Percentiles rank a stretch among this genome's conserved stretches.
Evolutionary conservation across 2,329 filamentous ascomycete genomes (phyloP).

Genomic region (Trichoderma guizhouense): DNA sequence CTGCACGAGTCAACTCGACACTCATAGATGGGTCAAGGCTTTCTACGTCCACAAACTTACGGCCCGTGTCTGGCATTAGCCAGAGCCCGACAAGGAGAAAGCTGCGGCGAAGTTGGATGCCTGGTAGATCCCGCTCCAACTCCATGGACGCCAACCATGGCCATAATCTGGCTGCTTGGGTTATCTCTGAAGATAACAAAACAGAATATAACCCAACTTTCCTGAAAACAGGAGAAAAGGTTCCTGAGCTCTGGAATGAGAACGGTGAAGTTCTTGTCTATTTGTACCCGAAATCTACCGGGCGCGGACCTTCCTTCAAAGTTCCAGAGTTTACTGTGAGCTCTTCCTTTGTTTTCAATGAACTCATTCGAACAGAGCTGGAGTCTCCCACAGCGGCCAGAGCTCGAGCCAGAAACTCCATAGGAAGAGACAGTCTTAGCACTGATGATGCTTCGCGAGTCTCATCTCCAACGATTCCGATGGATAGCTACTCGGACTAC

Average conservation of each 20-base stretch:
- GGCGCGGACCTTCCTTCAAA: constrained; percentile 57
- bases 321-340: constrained; percentile 53
- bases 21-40: constrained; percentile 33
- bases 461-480: constrained; percentile 36
- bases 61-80: constrained; percentile 32
- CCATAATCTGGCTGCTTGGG: constrained; percentile 46
- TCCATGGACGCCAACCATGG: constrained; percentile 36
- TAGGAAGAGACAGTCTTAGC: constrained; percentile 45
- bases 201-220: constrained; percentile 55
- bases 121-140: constrained; percentile 51
- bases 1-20: constrained; percentile 42
- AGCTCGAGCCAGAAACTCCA: constrained; percentile 44
- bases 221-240: constrained; percentile 54
- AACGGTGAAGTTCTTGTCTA: constrained; percentile 56
- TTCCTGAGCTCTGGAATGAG: constrained; percentile 65
- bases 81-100: constrained; percentile 46
- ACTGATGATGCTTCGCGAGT: constrained; percentile 48
- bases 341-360: constrained; percentile 52
- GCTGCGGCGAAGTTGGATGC: constrained; percentile 53
- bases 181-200: constrained; percentile 49
- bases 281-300: constrained; percentile 50
- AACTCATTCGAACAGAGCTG: constrained; percentile 48
- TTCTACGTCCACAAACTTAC: constrained; percentile 30
- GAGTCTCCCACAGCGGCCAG: constrained; percentile 31
- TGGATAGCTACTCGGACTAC: constrained; percentile 37